Percentiles rank a stretch among this genome's conserved stretches.
Evolutionary conservation across 192 early-diverging fungal species (phyloP).

Genomic region (Chytriomyces sp.): DNA sequence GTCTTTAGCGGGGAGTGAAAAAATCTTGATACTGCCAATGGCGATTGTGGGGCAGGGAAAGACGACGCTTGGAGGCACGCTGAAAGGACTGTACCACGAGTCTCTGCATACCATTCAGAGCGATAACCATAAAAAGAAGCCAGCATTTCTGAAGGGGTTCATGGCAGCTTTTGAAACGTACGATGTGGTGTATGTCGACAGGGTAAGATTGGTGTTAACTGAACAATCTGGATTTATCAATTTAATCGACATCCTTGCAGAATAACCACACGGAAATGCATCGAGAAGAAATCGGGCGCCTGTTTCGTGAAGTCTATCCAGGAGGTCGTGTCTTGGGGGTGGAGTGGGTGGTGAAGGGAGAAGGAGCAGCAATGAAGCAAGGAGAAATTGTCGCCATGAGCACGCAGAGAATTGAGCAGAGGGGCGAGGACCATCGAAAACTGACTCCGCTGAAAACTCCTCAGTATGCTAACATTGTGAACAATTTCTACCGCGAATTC

Average conservation of each 20-base stretch:
- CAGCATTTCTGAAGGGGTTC: slow-evolving; percentile 64
- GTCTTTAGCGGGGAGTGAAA: slow-evolving; percentile 13
- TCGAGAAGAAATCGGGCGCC: slow-evolving; percentile 55
- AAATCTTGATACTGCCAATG: slow-evolving; percentile 70
- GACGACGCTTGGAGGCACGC: slow-evolving; percentile 43
- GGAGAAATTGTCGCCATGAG: slow-evolving; percentile 59
- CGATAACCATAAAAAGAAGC: slow-evolving; percentile 74
- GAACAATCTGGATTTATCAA: background rate
- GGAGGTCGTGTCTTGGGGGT: slow-evolving; percentile 72
- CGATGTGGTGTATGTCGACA: slow-evolving; percentile 79
- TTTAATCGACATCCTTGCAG: background rate
- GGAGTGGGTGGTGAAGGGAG: slow-evolving; percentile 73
- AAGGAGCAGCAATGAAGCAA: slow-evolving; percentile 31
- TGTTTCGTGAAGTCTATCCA: slow-evolving; percentile 60
- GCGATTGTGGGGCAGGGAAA: slow-evolving; percentile 83
- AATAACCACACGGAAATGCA: slow-evolving; percentile 71
- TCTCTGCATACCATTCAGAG: slow-evolving; percentile 70
- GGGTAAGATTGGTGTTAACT: slow-evolving; percentile 4
- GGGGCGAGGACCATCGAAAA: slow-evolving; percentile 82
- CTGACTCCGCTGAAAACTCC: slow-evolving; percentile 71
- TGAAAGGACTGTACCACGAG: slow-evolving; percentile 32
- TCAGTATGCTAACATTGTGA: slow-evolving; percentile 43
- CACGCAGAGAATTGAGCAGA: slow-evolving; percentile 58
- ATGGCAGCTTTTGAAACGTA: slow-evolving; percentile 56
- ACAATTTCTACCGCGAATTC: slow-evolving; percentile 23